These are phyloP conservation scores for Galerina sulciceps DNA, from an alignment of 768 basidiomycete genomes.

Conservation along the genomic window DNA sequence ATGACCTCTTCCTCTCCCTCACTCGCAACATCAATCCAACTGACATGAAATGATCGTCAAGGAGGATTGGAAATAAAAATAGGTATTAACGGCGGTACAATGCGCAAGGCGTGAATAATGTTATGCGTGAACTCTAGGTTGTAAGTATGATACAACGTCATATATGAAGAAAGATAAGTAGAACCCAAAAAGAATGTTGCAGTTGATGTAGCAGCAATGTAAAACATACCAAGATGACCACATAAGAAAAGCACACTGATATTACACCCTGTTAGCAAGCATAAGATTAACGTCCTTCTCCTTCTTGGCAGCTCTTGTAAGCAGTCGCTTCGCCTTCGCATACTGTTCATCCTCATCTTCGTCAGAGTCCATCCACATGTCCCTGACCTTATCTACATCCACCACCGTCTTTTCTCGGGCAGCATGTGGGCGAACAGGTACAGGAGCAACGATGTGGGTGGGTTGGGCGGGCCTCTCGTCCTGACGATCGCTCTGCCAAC, in stretches of 20 bases:
- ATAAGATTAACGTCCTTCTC: slow-evolving; percentile 30
- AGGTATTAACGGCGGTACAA: too few species aligned
- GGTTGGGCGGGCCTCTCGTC: not conserved
- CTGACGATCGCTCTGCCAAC: slow-evolving; percentile 9
- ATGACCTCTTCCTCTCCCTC: not conserved
- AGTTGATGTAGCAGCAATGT: not conserved
- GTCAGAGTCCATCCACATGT: slow-evolving; percentile 69
- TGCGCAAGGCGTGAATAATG: too few species aligned
- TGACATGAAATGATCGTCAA: not conserved
- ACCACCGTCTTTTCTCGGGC: slow-evolving; percentile 3
- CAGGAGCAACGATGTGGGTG: slow-evolving; percentile 6
- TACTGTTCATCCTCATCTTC: slow-evolving; percentile 76
- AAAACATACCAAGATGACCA: not conserved
- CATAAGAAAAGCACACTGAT: not conserved
- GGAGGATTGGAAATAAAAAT: not conserved
- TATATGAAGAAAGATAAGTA: not conserved
- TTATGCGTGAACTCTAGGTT: too few species aligned
- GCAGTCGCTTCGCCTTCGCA: slow-evolving; percentile 54
- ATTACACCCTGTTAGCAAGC: slow-evolving; percentile 15
- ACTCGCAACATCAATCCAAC: not conserved
- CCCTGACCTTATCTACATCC: slow-evolving; percentile 3
- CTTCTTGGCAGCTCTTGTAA: slow-evolving; percentile 50
- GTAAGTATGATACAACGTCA: too few species aligned
- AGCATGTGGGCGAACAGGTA: slow-evolving; percentile 1
- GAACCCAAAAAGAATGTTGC: not conserved